Evolutionary conservation across 2,329 filamentous ascomycete genomes (phyloP).

Genomic region (Colletotrichum scovillei): DNA sequence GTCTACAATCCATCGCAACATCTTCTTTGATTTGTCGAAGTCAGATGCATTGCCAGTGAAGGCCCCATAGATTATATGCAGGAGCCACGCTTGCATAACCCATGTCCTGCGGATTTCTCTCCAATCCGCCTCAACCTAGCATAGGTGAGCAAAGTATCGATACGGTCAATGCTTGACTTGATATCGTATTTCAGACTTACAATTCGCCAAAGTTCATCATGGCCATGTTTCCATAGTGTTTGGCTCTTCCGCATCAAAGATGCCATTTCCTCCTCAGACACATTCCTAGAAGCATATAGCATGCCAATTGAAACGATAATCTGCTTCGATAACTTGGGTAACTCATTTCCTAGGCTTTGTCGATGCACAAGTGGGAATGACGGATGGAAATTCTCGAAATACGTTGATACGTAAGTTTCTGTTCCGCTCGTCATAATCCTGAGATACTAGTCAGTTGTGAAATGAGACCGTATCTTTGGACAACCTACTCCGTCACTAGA

Average conservation of each 20-base stretch:
- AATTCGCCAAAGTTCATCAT: slow-evolving; percentile 28
- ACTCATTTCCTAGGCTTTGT: slow-evolving; percentile 30
- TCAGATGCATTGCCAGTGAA: slow-evolving; percentile 41
- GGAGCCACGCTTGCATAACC: slow-evolving; percentile 44
- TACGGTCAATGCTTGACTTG: neutral
- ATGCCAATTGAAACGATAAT: slow-evolving; percentile 38
- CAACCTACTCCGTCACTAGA: neutral
- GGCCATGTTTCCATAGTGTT: slow-evolving; percentile 36
- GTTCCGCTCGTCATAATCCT: neutral
- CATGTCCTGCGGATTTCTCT: slow-evolving; percentile 40
- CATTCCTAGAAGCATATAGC: slow-evolving; percentile 34
- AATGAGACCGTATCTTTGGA: neutral
- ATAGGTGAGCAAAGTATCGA: neutral
- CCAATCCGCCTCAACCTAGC: slow-evolving; percentile 39
- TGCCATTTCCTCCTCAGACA: slow-evolving; percentile 22
- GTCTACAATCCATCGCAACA: slow-evolving; percentile 43
- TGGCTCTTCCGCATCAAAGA: slow-evolving; percentile 31
- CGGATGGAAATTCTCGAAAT: slow-evolving; percentile 40
- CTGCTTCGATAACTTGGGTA: slow-evolving; percentile 21
- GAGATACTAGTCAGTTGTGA: neutral
- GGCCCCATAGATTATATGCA: slow-evolving; percentile 44
- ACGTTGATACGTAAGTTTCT: slow-evolving; percentile 35
- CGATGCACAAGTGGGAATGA: slow-evolving; percentile 40
- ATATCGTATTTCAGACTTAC: neutral
- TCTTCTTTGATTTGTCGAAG: slow-evolving; percentile 41